Evolutionary conservation across 2,329 filamentous ascomycete genomes (phyloP), one percentile per base, ranked within the genome.

Genomic region (Talaromyces sp.): DNA sequence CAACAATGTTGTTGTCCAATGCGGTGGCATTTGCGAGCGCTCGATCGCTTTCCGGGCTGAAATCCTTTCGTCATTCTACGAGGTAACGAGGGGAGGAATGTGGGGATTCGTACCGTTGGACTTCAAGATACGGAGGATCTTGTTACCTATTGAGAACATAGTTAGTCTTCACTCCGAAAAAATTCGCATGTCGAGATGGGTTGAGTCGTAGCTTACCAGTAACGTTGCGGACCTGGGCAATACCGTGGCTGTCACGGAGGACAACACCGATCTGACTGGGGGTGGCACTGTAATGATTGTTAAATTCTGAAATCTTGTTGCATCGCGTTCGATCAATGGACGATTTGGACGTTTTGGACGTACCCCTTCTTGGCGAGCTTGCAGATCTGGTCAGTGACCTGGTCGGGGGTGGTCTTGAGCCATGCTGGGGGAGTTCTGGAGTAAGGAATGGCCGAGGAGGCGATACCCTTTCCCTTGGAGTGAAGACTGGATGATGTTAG

Each of bases 391-490:
- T 99, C 95, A 76, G 97, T 92, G 82, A 99, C 93, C 86, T 96
- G 92, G 78, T 97, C 93, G 80, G 95, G 93, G 76, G 93, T 97
- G 85, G 92, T 96, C 91, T 99, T 99, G 84, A 98, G 87, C 95
- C 95, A 99, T 75, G 93, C 88, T 69, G 95, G 94, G 71, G 93
- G 82, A 76, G 88, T 89, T 85, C 95, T 94, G 74, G 92, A 97
- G 90, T 98, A 99, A 80, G 96, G 95, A 84, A 98, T 85, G 78
- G 95, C 92, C 70, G 92, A 97, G 85, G 92, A 84, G 74, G 92
- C 93, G 85, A 99, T 99, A 84, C 95, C 96, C 92, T 98, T 98
- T 86, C 95, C 94, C 79, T 97, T 97, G 88, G 88, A 91, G 90
- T 99, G 96, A 90, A 98, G 90, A 88, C 94, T 66, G 53, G n/a